Conservation (phyloP, 148 eudicot genomes). For the Bassia scoparia region DNA sequence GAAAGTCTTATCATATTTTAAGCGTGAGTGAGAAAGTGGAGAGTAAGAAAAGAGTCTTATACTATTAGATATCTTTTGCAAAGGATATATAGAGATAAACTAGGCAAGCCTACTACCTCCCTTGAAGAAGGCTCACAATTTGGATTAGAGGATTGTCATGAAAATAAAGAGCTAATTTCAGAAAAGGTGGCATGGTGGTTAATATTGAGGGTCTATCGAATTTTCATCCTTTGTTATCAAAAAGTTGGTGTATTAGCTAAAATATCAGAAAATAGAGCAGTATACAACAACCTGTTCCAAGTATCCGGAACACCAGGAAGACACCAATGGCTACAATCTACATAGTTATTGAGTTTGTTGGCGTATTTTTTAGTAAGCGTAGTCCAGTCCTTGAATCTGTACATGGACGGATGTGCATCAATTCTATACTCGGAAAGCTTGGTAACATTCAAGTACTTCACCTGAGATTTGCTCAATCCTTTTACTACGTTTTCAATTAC, state of each 20-base stretch:
- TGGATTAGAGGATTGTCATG: too few species aligned
- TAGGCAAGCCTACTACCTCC: too few species aligned
- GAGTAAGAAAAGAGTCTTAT: too few species aligned
- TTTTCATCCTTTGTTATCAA: too few species aligned
- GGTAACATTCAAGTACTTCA: constrained; percentile 37
- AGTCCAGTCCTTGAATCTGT: constrained; percentile 17
- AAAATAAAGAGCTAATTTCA: too few species aligned
- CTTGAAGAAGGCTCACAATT: too few species aligned
- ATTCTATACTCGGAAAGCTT: constrained; percentile 29
- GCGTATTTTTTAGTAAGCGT: neutral
- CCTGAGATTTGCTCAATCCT: neutral
- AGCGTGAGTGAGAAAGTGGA: too few species aligned
- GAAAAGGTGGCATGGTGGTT: too few species aligned
- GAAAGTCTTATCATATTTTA: too few species aligned
- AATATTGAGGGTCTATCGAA: too few species aligned
- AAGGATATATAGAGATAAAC: too few species aligned
- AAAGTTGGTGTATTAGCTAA: neutral
- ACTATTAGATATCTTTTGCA: too few species aligned
- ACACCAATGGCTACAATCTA: constrained; percentile 51
- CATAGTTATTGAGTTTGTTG: neutral
- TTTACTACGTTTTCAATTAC: constrained; percentile 26
- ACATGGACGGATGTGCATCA: constrained; percentile 37
- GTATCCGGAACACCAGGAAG: constrained; percentile 45
- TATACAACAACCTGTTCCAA: constrained; percentile 40
- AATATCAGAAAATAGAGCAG: constrained; percentile 13